A percentile compares a stretch with the other conserved stretches of the same genome.
These are phyloP conservation scores for Exobasidium cylindrosporum DNA, from an alignment of 1,284 basidiomycete genomes.

Conservation along the genomic window DNA sequence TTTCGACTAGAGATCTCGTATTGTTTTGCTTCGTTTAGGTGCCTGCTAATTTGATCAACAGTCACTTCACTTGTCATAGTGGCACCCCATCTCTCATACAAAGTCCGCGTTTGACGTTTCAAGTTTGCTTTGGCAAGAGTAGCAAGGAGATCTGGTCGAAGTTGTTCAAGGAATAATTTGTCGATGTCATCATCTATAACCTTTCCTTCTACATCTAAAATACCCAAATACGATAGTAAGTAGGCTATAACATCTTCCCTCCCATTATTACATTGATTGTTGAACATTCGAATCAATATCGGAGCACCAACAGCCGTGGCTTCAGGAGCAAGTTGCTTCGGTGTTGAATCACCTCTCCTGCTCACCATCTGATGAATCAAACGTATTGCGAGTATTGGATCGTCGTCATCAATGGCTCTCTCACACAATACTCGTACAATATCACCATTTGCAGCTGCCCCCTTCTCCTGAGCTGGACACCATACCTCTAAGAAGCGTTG, in stretches of 20 bases:
- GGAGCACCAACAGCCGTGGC: neutral
- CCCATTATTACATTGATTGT: neutral
- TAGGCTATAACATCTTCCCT: neutral
- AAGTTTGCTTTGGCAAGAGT: neutral
- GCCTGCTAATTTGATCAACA: neutral
- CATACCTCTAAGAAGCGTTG: neutral
- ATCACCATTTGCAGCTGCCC: neutral
- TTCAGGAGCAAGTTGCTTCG: neutral
- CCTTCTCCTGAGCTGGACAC: neutral
- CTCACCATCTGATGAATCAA: neutral
- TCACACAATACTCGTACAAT: neutral
- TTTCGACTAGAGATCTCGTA: neutral
- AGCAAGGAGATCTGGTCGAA: neutral
- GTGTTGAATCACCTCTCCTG: neutral
- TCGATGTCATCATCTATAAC: neutral
- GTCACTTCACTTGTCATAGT: neutral
- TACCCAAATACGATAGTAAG: neutral
- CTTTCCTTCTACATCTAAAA: neutral
- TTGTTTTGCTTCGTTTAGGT: neutral
- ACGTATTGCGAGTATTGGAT: neutral
- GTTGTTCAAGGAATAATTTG: neutral
- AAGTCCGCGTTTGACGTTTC: neutral
- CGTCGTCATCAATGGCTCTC: neutral
- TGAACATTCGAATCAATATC: neutral
- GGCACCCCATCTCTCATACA: neutral